Evolutionary conservation across 345 rosid genomes (phyloP), one percentile per base, ranked within the genome.

Genomic region (Limnanthes douglasii): DNA sequence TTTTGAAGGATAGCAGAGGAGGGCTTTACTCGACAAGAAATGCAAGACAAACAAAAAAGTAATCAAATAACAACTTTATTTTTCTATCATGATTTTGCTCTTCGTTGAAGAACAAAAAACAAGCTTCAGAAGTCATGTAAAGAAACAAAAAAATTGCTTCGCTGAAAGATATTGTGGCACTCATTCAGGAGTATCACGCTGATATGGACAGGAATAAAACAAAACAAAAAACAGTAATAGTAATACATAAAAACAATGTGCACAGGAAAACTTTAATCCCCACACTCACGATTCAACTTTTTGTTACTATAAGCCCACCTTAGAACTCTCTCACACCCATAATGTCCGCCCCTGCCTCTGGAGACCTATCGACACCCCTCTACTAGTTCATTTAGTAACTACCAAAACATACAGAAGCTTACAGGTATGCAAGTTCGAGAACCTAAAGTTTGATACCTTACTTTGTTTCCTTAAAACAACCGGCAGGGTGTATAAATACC

Each of bases 401-500:
- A 18, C 6, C 18, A 31, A 38, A 23, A 2, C 10, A 18, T 18
- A 21, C 28, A 37, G n/a, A n/a, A n/a, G n/a, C n/a, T n/a, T n/a
- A n/a, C n/a, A 2, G 30, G 6, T 6, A 26, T 26, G 30, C 30
- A 26, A 26, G 30, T 8, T 2, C n/a, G n/a, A n/a, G n/a, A n/a
- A n/a, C 16, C 5, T 31, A 24, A 25, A 13, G 12, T 3, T 41
- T 31, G 29, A 15, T 14, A 57, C 21, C 31, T 31, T 21, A 44
- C n/a, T 52, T 43, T 31, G 12, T 15, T 23, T 15, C 2, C 23
- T 11, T 1, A 31, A 35, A 32, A 56, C 26, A 41, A 46, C 14
- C 12, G 26, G 18, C 4, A 42, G 17, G 4, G 45, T 34, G 8
- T 44, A 46, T 4, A n/a, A 41, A 45, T 71, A 88, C 97, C 93